Base-by-base conservation (phyloP, 257 asterid species). In the Solanum medicagineum region DNA sequence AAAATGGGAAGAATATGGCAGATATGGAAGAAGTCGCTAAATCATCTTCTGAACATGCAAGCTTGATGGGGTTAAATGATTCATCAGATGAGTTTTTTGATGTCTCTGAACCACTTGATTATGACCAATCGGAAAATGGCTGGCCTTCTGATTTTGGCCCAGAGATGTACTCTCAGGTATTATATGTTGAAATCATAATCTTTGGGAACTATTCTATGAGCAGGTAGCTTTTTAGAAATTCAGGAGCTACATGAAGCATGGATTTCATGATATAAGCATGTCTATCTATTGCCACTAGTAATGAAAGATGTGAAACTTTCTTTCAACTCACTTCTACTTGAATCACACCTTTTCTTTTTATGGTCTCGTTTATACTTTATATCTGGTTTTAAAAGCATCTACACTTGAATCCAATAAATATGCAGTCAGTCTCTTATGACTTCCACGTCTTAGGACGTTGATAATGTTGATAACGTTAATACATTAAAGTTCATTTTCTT, bases 31-130 rank as follows among this genome's bases (percentile, higher is more conserved):
- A 88, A 81, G 86, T 81, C 53, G 40, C 26, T 29, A 87, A 80
- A 59, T 29, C 60, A 26, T 94, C 98, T 87, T 93, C 98, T 49
- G 97, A 91, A 85, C 94, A 89, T 86, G 94, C 98, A 36, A 95
- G 97, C 90, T 93, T 97, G 47, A 85, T 92, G 88, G 99, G 98
- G 83, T 89, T 97, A 85, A 92, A 97, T 87, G 99, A 97, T 86
- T 90, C 97, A 51, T 54, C 94, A 57, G 98, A 95, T 89, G 98
- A 97, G 88, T 97, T 95, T 88, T 97, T 93, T 89, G 99, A 95
- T 86, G 99, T 95, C 86, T 62, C 98, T 14, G 98, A 97, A 83
- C 99, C 99, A 81, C 87, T 89, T 85, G 99, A 95, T 86, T 90
- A 86, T 89, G 98, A 97, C 81, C 93, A 91, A 86, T 88, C 95